Evolutionary conservation across 202 grass and related monocot species (phyloP), one percentile per base, ranked within the genome.

Genomic region (Setaria viridis): DNA sequence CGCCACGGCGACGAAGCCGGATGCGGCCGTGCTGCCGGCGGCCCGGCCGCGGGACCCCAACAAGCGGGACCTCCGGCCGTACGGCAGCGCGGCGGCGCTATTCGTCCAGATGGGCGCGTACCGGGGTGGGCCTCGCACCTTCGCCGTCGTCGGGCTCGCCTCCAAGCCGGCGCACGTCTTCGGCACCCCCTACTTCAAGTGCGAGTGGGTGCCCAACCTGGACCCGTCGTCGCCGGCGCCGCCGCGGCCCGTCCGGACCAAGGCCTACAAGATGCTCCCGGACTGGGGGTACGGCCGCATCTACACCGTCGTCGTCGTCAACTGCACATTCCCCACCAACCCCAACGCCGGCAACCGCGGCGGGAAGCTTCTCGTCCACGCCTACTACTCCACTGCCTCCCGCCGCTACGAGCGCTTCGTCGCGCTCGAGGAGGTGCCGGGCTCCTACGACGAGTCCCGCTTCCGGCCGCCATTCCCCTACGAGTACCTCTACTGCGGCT

Each of bases 241-340:
- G 51, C 51, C 88, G 15, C 74, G 63, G 51, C 83, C 85, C 0
- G 74, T 87, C 72, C 89, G 94, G 71, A 90, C 91, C 67, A 97
- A 94, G 85, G 94, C 94, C 20, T 90, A 92, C 89, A 94, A 94
- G 86, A 95, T 97, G 57, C 95, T 97, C 0, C 95, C 95, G n/a
- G 95, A 97, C 81, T 97, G 95, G 95, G 95, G 95, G 0, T 97
- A 95, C 75, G 95, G 95, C 89, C 95, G 92, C 81, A 77, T 97
- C 76, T 97, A 97, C 85, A 94, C 90, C 66, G 83, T 77, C 65
- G 91, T 97, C 41, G 89, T 97, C 66, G 95, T 97, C 58, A 97
- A 97, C 63, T 97, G 95, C 88, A 95, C 91, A 3, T 97, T 97
- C 80, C 89, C 89, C 7, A 60, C 80, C 33, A 97, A 94, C 72